A percentile compares a stretch with the other conserved stretches of the same genome.
phyloP scores from a whole-genome alignment of 768 basidiomycete species.

The Tylopilus vinaceipallidus region DNA sequence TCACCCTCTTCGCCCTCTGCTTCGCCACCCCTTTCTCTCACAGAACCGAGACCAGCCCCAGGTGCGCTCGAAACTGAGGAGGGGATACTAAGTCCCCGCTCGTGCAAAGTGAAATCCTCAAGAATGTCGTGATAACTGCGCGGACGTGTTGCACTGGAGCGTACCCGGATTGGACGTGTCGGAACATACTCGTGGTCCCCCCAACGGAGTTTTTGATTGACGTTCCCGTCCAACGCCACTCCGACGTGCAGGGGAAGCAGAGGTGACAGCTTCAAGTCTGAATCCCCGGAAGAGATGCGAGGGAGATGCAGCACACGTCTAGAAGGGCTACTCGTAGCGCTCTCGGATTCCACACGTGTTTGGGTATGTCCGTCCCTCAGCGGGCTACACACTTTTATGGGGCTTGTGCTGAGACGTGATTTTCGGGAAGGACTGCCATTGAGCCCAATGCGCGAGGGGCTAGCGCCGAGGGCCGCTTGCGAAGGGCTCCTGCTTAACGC shows the following conservation, averaged over 20 bases:
- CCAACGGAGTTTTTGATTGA: neutral
- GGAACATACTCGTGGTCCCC: constrained; percentile 6
- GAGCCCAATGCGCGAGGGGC: constrained; percentile 20
- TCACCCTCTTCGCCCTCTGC: neutral
- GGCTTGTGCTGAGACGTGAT: constrained; percentile 23
- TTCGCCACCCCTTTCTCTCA: constrained; percentile 21
- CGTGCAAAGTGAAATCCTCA: constrained; percentile 54
- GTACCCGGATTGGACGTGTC: constrained; percentile 29
- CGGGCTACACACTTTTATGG: constrained; percentile 19
- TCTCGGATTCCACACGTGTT: constrained; percentile 6
- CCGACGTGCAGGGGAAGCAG: neutral
- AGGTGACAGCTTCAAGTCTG: constrained; percentile 7
- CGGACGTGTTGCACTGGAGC: constrained; percentile 42
- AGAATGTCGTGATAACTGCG: constrained; percentile 67
- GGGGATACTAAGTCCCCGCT: constrained; percentile 27
- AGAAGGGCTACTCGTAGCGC: constrained; percentile 22
- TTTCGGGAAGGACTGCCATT: constrained; percentile 24
- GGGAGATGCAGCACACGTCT: constrained; percentile 20
- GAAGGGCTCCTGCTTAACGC: constrained; percentile 26
- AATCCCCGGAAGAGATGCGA: constrained; percentile 18
- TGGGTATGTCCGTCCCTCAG: constrained; percentile 14
- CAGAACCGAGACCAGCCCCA: constrained; percentile 19
- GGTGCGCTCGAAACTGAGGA: constrained; percentile 32
- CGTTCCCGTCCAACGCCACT: neutral
- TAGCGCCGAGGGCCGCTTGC: constrained; percentile 16